These are phyloP conservation scores for Calycina herbarum DNA, from an alignment of 2,329 filamentous ascomycete genomes.

Conservation along the genomic window DNA sequence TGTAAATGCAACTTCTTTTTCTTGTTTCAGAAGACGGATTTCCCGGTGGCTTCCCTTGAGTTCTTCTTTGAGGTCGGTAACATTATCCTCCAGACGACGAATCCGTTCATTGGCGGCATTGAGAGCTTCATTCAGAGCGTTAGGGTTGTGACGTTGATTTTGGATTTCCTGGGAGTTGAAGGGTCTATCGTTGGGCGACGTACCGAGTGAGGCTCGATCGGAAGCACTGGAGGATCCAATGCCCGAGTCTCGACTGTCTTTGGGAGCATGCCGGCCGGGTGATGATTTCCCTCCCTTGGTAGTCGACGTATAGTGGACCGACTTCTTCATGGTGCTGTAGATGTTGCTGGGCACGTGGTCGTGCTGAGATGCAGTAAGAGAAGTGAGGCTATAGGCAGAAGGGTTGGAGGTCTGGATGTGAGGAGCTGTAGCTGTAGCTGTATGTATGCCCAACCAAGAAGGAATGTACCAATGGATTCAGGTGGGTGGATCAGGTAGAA, in stretches of 20 bases:
- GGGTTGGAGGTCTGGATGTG: not conserved
- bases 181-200: conserved; percentile 17
- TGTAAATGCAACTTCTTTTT: conserved; percentile 19
- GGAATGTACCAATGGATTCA: not conserved
- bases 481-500: conserved; percentile 6
- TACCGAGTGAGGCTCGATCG: conserved; percentile 32
- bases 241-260: conserved; percentile 30
- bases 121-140: conserved; percentile 30
- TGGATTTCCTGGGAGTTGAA: conserved; percentile 24
- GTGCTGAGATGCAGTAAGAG: conserved; percentile 8
- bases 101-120: conserved; percentile 30
- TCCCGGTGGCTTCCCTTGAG: conserved; percentile 31
- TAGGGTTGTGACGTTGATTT: conserved; percentile 27
- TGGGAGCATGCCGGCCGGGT: conserved; percentile 12
- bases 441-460: conserved; percentile 9
- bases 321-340: conserved; percentile 28
- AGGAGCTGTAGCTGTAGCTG: conserved; percentile 3
- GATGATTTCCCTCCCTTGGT: conserved; percentile 25
- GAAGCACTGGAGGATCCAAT: conserved; percentile 27
- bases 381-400: conserved; percentile 4
- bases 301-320: conserved; percentile 30
- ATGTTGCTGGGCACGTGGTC: conserved; percentile 11
- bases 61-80: conserved; percentile 17
- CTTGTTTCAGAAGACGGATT: conserved; percentile 25
- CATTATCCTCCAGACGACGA: conserved; percentile 17